These are phyloP conservation scores for Emmonsia crescens DNA, from an alignment of 2,329 filamentous ascomycete genomes.

Conservation along the genomic window DNA sequence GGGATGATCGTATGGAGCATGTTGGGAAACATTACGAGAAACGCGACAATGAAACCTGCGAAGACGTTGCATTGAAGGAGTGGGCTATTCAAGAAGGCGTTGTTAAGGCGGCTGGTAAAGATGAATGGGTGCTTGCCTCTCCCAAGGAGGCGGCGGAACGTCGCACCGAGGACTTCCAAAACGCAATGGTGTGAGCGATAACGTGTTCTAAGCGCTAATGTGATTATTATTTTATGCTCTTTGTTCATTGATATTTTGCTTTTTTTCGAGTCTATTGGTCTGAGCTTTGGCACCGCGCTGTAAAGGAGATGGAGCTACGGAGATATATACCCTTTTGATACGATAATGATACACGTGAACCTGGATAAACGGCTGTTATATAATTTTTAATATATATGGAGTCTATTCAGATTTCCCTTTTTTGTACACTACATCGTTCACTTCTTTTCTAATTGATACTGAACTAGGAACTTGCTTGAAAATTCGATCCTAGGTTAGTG, in stretches of 20 bases:
- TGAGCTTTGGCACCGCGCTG: neutral
- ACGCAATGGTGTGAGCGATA: neutral
- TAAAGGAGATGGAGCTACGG: neutral
- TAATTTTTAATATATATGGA: neutral
- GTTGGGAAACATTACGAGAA: conserved; percentile 72
- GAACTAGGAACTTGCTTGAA: too few relatives aligned
- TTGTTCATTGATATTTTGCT: neutral
- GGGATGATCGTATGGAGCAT: conserved; percentile 82
- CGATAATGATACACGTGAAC: neutral
- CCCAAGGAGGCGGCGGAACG: conserved; percentile 5
- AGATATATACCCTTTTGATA: neutral
- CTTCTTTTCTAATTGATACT: too few relatives aligned
- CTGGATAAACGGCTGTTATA: neutral
- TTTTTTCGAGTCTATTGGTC: neutral
- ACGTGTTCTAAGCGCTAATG: neutral
- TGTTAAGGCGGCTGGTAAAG: conserved; percentile 14
- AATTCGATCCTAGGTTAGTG: neutral
- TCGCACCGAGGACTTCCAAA: neutral
- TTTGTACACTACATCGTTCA: neutral
- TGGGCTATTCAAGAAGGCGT: conserved; percentile 32
- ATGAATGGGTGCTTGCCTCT: conserved; percentile 12
- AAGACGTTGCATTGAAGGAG: conserved; percentile 32
- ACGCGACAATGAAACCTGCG: conserved; percentile 22
- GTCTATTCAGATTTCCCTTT: neutral
- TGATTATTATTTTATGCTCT: neutral